Conservation (phyloP, 1,284 basidiomycete species). For the Sanghuangporus baumii region DNA sequence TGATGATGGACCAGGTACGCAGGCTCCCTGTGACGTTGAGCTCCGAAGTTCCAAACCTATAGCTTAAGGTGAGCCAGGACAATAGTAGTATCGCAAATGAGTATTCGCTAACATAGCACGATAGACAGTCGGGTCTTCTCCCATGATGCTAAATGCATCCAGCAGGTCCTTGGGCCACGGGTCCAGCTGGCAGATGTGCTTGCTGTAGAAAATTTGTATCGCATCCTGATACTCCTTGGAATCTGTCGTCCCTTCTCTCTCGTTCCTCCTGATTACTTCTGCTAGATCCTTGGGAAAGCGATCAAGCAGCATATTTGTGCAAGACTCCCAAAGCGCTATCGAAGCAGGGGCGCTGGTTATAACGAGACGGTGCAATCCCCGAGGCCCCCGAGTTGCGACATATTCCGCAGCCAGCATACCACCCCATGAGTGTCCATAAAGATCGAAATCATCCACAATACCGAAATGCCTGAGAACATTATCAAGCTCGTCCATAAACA, state of each 20-base stretch:
- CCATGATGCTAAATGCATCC: slow-evolving; percentile 22
- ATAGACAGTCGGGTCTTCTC: slow-evolving; percentile 25
- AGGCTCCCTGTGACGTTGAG: slow-evolving; percentile 28
- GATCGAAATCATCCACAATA: slow-evolving; percentile 32
- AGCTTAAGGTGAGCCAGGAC: not conserved
- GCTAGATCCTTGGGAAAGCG: slow-evolving; percentile 21
- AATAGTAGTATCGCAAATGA: too few relatives aligned
- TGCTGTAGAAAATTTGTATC: slow-evolving; percentile 21
- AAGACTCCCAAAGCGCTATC: not conserved
- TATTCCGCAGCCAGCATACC: slow-evolving; percentile 39
- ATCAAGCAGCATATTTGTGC: slow-evolving; percentile 11
- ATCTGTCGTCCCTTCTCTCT: slow-evolving; percentile 26
- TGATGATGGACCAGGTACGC: slow-evolving; percentile 28
- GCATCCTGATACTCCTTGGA: slow-evolving; percentile 24
- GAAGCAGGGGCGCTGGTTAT: slow-evolving; percentile 24
- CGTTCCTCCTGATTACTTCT: slow-evolving; percentile 23
- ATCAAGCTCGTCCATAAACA: not conserved
- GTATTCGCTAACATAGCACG: slow-evolving; percentile 21
- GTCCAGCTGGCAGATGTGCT: slow-evolving; percentile 20
- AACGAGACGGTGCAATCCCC: slow-evolving; percentile 25
- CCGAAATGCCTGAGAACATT: slow-evolving; percentile 26
- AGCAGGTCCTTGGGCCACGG: slow-evolving; percentile 23
- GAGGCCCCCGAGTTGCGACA: slow-evolving; percentile 17
- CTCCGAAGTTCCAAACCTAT: slow-evolving; percentile 29
- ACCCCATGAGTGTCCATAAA: slow-evolving; percentile 48